These are phyloP conservation scores for Prunus mume DNA, from an alignment of 306 rosid genomes.

Conservation along the genomic window DNA sequence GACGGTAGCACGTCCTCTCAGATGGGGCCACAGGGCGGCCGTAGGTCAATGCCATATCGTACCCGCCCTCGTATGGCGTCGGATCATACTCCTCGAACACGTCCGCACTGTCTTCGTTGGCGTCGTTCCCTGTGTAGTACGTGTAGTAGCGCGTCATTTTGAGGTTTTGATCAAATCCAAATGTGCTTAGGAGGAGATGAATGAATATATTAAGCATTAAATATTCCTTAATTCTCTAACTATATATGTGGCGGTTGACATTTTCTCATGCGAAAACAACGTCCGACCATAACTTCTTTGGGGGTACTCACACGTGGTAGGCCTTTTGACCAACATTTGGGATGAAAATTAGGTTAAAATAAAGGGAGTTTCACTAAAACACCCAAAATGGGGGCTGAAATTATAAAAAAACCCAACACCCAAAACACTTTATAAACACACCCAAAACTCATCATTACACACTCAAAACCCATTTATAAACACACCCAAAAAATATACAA, in stretches of 20 bases:
- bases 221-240: background rate
- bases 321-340: too few relatives aligned
- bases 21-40: constrained; percentile 59
- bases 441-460: too few relatives aligned
- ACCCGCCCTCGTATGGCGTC: constrained; percentile 64
- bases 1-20: constrained; percentile 9
- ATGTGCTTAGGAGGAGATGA: background rate
- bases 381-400: too few relatives aligned
- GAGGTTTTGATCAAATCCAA: background rate
- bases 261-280: background rate
- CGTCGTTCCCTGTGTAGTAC: constrained; percentile 3
- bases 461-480: too few relatives aligned
- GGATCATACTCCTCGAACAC: constrained; percentile 54
- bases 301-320: too few relatives aligned
- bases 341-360: too few relatives aligned
- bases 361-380: too few relatives aligned
- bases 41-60: constrained; percentile 45
- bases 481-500: too few relatives aligned
- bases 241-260: background rate
- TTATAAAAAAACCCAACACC: too few relatives aligned
- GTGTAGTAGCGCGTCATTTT: constrained; percentile 11
- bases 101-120: constrained; percentile 16
- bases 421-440: too few relatives aligned
- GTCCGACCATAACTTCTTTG: background rate
- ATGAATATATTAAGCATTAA: background rate